Evolutionary conservation across 78 protist species (phyloP).

Genomic region (Isochrysis galbana): DNA sequence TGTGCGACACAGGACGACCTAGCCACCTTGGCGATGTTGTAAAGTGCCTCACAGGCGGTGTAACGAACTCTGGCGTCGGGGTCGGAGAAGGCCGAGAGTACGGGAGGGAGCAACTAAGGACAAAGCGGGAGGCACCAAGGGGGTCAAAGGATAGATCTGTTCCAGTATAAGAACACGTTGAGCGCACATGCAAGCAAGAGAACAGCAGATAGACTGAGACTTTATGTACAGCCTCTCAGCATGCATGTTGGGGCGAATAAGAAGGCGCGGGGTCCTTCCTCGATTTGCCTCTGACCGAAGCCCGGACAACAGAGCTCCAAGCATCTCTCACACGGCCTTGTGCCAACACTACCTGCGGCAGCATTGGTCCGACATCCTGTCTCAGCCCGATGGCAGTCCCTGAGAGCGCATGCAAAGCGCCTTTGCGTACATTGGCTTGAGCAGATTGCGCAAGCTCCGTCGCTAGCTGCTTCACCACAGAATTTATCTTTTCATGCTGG

Average conservation of each 20-base stretch:
- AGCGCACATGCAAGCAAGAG: too few relatives aligned
- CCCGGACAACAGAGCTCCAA: too few relatives aligned
- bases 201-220: too few relatives aligned
- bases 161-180: too few relatives aligned
- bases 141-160: constrained; percentile 5
- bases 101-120: constrained; percentile 78
- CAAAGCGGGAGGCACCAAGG: too few relatives aligned
- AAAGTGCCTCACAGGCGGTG: constrained; percentile 94
- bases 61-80: constrained; percentile 79
- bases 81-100: constrained; percentile 59
- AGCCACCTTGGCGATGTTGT: constrained; percentile 86
- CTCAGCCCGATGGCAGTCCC: constrained; percentile 88
- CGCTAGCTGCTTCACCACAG: constrained; percentile 10
- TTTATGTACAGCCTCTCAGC: too few relatives aligned
- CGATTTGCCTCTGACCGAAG: too few relatives aligned
- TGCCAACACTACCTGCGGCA: background rate
- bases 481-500: constrained; percentile 26
- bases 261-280: too few relatives aligned
- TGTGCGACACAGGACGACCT: constrained; percentile 11
- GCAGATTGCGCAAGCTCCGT: constrained; percentile 28
- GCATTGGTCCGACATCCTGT: background rate
- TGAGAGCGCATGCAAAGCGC: constrained; percentile 93
- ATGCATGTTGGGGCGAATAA: too few relatives aligned
- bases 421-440: constrained; percentile 69
- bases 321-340: background rate